phyloP scores from a whole-genome alignment of 352 stramenopile genomes.

The Elongisporangium prolatum region DNA sequence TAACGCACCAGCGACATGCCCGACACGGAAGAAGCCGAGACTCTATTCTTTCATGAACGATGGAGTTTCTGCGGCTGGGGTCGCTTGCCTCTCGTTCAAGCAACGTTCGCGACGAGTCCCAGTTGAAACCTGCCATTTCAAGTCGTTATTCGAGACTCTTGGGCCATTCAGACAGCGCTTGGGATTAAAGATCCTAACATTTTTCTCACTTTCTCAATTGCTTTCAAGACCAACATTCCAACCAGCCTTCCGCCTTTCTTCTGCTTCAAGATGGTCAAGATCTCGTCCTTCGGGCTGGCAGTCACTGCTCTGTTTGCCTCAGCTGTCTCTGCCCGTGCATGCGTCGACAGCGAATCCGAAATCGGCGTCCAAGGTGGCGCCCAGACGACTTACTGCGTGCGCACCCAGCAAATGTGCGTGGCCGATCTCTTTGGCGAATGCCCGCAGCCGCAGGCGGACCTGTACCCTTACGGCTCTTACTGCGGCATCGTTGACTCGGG shows the following conservation, averaged over 20 bases:
- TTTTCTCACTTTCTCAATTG: neutral
- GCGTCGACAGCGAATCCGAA: slow-evolving; percentile 10
- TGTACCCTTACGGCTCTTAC: slow-evolving; percentile 12
- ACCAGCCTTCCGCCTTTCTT: neutral
- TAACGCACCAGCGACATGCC: neutral
- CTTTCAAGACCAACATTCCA: neutral
- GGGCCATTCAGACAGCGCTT: neutral
- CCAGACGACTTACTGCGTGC: slow-evolving; percentile 13
- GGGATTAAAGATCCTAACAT: neutral
- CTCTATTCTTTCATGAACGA: neutral
- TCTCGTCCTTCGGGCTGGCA: neutral
- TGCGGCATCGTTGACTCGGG: slow-evolving; percentile 23
- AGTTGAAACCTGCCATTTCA: neutral
- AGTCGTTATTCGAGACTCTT: neutral
- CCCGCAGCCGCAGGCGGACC: slow-evolving; percentile 6
- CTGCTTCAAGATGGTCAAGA: neutral
- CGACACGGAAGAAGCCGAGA: neutral
- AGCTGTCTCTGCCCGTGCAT: neutral
- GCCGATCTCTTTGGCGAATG: slow-evolving; percentile 5
- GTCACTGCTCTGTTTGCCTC: neutral
- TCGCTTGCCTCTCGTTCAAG: neutral
- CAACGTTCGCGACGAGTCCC: neutral
- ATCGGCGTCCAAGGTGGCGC: slow-evolving; percentile 20
- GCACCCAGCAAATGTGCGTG: slow-evolving; percentile 1
- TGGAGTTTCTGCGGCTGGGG: neutral